Conservation (phyloP, 768 basidiomycete species). For the Lentinula lateritia region DNA sequence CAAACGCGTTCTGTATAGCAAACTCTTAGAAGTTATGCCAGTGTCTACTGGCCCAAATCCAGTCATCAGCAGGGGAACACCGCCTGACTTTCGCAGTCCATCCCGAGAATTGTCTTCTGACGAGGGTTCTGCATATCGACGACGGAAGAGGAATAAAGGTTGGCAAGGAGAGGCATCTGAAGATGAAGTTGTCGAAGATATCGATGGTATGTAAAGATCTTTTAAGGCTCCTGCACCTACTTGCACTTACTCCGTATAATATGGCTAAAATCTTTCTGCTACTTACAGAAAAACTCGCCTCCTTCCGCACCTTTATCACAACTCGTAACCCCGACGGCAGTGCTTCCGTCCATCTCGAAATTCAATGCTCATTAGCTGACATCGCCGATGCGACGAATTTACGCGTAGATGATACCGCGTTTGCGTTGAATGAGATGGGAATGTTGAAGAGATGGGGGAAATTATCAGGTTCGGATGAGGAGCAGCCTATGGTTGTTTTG, state of each 20-base stretch:
- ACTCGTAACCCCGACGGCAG: conserved; percentile 58
- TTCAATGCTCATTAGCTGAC: conserved; percentile 68
- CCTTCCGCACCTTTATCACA: conserved; percentile 54
- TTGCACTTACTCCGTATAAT: background rate
- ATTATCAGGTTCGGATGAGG: conserved; percentile 7
- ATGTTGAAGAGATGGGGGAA: conserved; percentile 46
- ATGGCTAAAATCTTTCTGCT: background rate
- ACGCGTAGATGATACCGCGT: conserved; percentile 80
- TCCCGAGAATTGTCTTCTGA: conserved; percentile 11
- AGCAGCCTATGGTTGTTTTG: conserved; percentile 49
- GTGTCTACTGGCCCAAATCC: background rate
- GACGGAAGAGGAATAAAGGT: conserved; percentile 55
- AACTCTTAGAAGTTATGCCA: background rate
- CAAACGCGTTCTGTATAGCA: conserved; percentile 27
- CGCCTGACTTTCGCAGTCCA: conserved; percentile 6
- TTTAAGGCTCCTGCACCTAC: background rate
- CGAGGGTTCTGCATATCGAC: conserved; percentile 24
- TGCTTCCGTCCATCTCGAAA: conserved; percentile 61
- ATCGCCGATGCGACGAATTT: conserved; percentile 79
- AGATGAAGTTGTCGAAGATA: conserved; percentile 28
- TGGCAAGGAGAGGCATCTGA: conserved; percentile 67
- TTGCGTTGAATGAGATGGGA: conserved; percentile 85
- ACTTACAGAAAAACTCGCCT: conserved; percentile 48
- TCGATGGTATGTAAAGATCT: conserved; percentile 30
- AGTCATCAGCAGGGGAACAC: background rate